These are phyloP conservation scores for Xylaria arbuscula DNA, from an alignment of 2,329 filamentous ascomycete species.

Conservation along the genomic window DNA sequence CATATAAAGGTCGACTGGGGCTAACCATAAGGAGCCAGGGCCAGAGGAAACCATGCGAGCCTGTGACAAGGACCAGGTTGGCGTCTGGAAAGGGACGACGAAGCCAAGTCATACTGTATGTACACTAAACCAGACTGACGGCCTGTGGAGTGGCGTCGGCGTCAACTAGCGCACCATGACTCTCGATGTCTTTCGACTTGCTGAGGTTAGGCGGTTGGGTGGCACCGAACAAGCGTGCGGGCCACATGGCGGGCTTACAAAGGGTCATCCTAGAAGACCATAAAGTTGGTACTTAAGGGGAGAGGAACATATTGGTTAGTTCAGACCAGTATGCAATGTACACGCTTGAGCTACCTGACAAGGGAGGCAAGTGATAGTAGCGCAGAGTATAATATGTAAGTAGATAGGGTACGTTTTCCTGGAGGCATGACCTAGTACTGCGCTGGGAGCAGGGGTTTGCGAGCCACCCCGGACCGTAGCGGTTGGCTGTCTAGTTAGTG, in stretches of 20 bases:
- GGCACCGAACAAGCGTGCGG: constrained; percentile 44
- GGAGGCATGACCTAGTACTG: constrained; percentile 5
- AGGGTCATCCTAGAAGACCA: constrained; percentile 42
- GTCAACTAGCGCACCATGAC: constrained; percentile 40
- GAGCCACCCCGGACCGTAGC: constrained; percentile 49
- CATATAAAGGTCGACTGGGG: constrained; percentile 39
- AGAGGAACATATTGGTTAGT: not conserved
- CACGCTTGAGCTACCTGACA: constrained; percentile 30
- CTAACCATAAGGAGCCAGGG: constrained; percentile 54
- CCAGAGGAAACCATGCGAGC: constrained; percentile 3
- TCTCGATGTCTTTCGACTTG: constrained; percentile 38
- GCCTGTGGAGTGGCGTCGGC: constrained; percentile 43
- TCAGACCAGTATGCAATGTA: not conserved
- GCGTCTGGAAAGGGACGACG: constrained; percentile 48
- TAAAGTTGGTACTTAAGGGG: constrained; percentile 23
- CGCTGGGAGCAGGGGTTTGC: constrained; percentile 41
- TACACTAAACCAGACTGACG: constrained; percentile 45
- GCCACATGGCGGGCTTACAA: constrained; percentile 48
- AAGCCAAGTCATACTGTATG: constrained; percentile 38
- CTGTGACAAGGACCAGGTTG: constrained; percentile 47
- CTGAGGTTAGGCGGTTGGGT: constrained; percentile 43
- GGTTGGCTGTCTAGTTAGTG: constrained; percentile 48
- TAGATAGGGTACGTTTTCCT: constrained; percentile 1
- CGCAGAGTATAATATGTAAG: no score
- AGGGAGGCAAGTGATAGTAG: constrained; percentile 28